Percentiles rank a stretch among this genome's conserved stretches.
phyloP scores from a whole-genome alignment of 495 filamentous ascomycete species.

The Aspergillus haitiensis region DNA sequence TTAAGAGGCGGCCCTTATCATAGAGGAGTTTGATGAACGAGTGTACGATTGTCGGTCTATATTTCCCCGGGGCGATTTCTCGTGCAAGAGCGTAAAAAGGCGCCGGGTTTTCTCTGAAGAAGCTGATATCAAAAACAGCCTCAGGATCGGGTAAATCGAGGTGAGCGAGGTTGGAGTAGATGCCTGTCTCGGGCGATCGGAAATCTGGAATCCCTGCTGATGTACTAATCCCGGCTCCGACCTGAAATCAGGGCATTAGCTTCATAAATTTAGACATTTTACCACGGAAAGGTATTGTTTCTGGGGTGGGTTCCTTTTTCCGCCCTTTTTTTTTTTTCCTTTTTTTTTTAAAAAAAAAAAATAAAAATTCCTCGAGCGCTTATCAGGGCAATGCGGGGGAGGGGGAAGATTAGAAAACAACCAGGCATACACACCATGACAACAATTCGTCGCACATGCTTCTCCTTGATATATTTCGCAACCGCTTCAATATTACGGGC shows the following conservation, averaged over 20 bases:
- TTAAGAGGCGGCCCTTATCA: conserved; percentile 73
- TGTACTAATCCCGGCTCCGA: conserved; percentile 63
- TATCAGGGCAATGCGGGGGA: conserved; percentile 2
- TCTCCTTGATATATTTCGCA: conserved; percentile 72
- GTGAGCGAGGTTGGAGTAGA: conserved; percentile 85
- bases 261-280: not conserved
- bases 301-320: not conserved
- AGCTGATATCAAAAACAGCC: conserved; percentile 77
- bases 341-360: too few relatives aligned
- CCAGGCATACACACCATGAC: conserved; percentile 60
- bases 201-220: conserved; percentile 91
- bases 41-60: conserved; percentile 81
- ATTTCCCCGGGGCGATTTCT: conserved; percentile 91
- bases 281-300: not conserved
- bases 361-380: too few relatives aligned
- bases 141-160: conserved; percentile 82
- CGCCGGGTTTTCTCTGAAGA: conserved; percentile 77
- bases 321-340: not conserved
- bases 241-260: conserved; percentile 27
- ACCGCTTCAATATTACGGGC: conserved; percentile 68
- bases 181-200: conserved; percentile 76
- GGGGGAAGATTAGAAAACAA: not conserved
- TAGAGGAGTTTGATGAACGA: conserved; percentile 74
- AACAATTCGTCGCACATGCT: conserved; percentile 66
- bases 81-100: conserved; percentile 91